Evolutionary conservation across 768 basidiomycete species (phyloP).

Genomic region (Xerocomus brunneocitrinus): DNA sequence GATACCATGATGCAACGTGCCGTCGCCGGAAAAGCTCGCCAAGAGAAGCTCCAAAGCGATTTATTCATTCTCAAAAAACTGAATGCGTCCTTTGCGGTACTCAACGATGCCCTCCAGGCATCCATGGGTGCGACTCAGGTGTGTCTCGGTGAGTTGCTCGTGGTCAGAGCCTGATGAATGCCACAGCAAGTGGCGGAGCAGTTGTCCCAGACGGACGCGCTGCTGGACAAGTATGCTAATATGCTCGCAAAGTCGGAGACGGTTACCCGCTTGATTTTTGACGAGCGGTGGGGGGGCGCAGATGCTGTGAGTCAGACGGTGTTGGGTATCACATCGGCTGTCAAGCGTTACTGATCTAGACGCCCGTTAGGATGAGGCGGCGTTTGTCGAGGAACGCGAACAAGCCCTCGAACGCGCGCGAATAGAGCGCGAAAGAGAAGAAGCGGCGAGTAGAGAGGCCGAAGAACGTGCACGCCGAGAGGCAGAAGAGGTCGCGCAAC

Average conservation of each 20-base stretch:
- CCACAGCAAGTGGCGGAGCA: conserved; percentile 60
- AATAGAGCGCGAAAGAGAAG: conserved; percentile 35
- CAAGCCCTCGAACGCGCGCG: conserved; percentile 26
- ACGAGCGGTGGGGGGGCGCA: conserved; percentile 72
- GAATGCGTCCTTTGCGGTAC: conserved; percentile 62
- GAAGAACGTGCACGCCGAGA: conserved; percentile 31
- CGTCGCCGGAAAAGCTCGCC: conserved; percentile 39
- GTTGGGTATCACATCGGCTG: no score
- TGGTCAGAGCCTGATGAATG: background rate
- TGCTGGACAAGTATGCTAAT: conserved; percentile 70
- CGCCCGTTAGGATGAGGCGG: conserved; percentile 52
- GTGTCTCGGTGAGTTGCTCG: conserved; percentile 13
- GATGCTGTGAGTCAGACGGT: conserved; percentile 49
- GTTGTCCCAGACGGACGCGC: conserved; percentile 63
- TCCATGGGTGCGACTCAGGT: conserved; percentile 71
- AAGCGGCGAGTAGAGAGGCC: conserved; percentile 38
- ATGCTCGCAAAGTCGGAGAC: conserved; percentile 69
- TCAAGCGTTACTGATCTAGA: background rate
- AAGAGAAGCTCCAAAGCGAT: conserved; percentile 74
- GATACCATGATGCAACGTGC: conserved; percentile 23
- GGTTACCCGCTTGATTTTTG: conserved; percentile 63
- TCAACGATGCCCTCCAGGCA: conserved; percentile 62
- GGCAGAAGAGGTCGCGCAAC: conserved; percentile 33
- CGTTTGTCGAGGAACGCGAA: conserved; percentile 42
- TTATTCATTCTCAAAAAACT: conserved; percentile 68